These are phyloP conservation scores for Lachnellula suecica DNA, from an alignment of 2,329 filamentous ascomycete species.

Conservation along the genomic window DNA sequence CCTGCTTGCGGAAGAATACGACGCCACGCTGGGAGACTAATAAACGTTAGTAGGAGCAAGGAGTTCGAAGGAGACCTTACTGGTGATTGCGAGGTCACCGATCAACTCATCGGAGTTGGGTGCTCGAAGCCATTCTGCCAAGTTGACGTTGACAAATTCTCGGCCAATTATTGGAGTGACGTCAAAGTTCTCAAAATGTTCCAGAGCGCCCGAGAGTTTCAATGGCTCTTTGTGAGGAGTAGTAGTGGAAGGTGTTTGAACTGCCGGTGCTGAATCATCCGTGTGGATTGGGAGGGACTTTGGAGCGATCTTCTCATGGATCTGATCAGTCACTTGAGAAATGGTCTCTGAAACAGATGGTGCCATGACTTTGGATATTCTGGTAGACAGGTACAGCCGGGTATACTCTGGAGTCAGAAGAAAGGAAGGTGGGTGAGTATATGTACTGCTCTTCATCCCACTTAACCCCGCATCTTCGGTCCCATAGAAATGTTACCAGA, in stretches of 20 bases:
- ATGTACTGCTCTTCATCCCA: neutral
- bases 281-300: constrained; percentile 9
- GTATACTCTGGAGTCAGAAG: neutral
- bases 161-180: constrained; percentile 46
- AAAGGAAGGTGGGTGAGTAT: neutral
- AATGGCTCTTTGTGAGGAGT: constrained; percentile 26
- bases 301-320: constrained; percentile 25
- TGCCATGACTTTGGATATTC: constrained; percentile 17
- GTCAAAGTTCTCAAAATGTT: constrained; percentile 35
- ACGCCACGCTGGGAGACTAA: constrained; percentile 68
- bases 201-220: constrained; percentile 27
- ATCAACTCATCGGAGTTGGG: constrained; percentile 46
- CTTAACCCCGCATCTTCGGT: neutral
- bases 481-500: neutral
- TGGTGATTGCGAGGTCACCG: constrained; percentile 48
- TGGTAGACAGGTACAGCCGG: neutral
- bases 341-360: constrained; percentile 27
- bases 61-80: constrained; percentile 27
- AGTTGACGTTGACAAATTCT: constrained; percentile 42
- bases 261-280: constrained; percentile 20
- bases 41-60: constrained; percentile 3
- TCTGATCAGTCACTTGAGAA: constrained; percentile 20
- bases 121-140: constrained; percentile 46
- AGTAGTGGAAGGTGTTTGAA: constrained; percentile 14
- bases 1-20: constrained; percentile 68